phyloP scores from a whole-genome alignment of 306 rosid species.

The Cucurbita ficifolia region DNA sequence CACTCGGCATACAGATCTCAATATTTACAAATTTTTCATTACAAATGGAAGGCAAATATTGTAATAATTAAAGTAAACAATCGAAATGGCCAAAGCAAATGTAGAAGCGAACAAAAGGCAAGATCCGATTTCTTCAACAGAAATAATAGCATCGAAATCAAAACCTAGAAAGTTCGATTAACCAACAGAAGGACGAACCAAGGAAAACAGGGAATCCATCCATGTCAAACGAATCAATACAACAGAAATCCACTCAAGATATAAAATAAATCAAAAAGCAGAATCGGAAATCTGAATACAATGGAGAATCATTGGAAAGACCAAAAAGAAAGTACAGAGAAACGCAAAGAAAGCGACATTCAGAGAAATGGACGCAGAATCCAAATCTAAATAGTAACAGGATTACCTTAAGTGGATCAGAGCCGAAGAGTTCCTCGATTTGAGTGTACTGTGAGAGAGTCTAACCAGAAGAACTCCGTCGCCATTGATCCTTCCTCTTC shows the following conservation, averaged over 20 bases:
- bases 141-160: neutral
- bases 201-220: neutral
- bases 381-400: neutral
- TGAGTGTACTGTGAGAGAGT: constrained; percentile 82
- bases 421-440: constrained; percentile 65
- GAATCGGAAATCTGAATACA: constrained; percentile 9
- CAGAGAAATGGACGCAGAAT: neutral
- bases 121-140: neutral
- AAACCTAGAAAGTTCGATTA: neutral
- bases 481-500: constrained; percentile 41
- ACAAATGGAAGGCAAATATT: neutral
- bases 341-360: neutral
- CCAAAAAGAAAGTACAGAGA: neutral
- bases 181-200: neutral
- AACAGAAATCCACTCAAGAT: neutral
- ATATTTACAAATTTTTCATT: neutral
- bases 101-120: neutral
- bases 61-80: neutral
- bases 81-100: neutral
- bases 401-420: constrained; percentile 53
- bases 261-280: neutral
- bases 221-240: neutral
- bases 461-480: constrained; percentile 72
- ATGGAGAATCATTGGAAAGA: neutral
- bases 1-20: neutral